phyloP scores from a whole-genome alignment of 305 asterid genomes.

The Fraxinus floribunda region DNA sequence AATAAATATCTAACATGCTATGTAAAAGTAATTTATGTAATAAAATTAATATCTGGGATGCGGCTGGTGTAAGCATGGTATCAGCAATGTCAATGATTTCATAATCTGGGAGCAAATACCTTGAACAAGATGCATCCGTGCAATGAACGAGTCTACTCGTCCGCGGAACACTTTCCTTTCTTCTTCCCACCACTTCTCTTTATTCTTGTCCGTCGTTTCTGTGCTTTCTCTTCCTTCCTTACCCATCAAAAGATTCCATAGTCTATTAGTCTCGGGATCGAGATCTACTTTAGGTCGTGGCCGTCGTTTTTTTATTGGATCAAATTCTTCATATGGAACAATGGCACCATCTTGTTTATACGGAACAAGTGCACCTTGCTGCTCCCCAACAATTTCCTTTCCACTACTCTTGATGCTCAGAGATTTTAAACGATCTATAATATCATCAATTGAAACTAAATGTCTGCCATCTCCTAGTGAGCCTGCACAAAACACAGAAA shows the following conservation, averaged over 20 bases:
- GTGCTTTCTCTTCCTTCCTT: conserved; percentile 60
- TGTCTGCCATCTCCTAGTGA: conserved; percentile 26
- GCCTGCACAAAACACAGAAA: conserved; percentile 43
- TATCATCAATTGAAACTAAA: conserved; percentile 37
- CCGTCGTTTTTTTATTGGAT: conserved; percentile 46
- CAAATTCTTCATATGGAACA: conserved; percentile 56
- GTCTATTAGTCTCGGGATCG: conserved; percentile 80
- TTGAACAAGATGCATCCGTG: conserved; percentile 95
- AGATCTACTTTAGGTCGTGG: conserved; percentile 93
- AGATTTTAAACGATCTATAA: conserved; percentile 40
- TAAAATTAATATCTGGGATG: not conserved
- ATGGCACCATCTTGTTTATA: conserved; percentile 58
- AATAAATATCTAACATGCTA: not conserved
- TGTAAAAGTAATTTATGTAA: not conserved
- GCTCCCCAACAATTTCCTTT: conserved; percentile 31
- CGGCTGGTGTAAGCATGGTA: not conserved
- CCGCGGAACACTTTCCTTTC: conserved; percentile 75
- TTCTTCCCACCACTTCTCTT: conserved; percentile 83
- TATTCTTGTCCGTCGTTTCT: conserved; percentile 50
- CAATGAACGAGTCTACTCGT: conserved; percentile 84
- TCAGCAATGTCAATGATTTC: conserved; percentile 3
- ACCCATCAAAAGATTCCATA: conserved; percentile 90
- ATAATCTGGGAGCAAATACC: conserved; percentile 46
- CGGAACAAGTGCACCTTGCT: conserved; percentile 64
- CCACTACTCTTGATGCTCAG: conserved; percentile 42